Evolutionary conservation across 2,329 filamentous ascomycete genomes (phyloP), one percentile per base, ranked within the genome.

Genomic region (Tolypocladium sp.): DNA sequence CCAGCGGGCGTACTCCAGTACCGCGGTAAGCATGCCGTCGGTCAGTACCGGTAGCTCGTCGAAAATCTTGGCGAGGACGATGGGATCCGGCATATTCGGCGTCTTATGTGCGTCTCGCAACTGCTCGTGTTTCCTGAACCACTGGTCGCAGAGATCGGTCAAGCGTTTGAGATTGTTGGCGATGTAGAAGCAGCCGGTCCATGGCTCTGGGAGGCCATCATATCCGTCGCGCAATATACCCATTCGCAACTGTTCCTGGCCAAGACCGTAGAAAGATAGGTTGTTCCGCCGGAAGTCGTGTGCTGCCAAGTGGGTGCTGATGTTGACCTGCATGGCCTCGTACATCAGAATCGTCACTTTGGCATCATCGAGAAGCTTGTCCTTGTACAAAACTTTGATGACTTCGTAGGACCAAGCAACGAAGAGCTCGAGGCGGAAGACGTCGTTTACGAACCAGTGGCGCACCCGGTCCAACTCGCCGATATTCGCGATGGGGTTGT

Each of bases 371-470:
- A 83, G 77, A 2, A 82, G 69, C 40, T 81, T 79, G 56, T 86
- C 85, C 59, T 84, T 83, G 66, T 87, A 88, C 60, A 88, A 78
- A 59, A 88, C 83, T 69, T 90, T 90, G 70, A 93, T 87, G 17
- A 86, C 85, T 69, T 89, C 87, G 66, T 85, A 89, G 10, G 89
- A 86, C 88, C 90, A 94, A 1, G 89, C 88, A 55, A 95, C 80
- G 51, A 94, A 85, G 59, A 89, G 79, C 58, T 92, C 85, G 64
- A 95, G 80, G 35, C 83, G 82, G 72, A 84, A 83, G 38, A 92
- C 79, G 67, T 92, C 89, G 65, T 89, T 82, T 62, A 92, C 80
- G 68, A 97, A 96, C 85, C 90, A 97, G 65, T 91, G 86, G n/a
- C 92, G 84, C 20, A 96, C 85, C 9, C 82, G 79, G 68, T 96